Evolutionary conservation across 306 rosid species (phyloP).

Genomic region (Astragalus glycyphyllos): DNA sequence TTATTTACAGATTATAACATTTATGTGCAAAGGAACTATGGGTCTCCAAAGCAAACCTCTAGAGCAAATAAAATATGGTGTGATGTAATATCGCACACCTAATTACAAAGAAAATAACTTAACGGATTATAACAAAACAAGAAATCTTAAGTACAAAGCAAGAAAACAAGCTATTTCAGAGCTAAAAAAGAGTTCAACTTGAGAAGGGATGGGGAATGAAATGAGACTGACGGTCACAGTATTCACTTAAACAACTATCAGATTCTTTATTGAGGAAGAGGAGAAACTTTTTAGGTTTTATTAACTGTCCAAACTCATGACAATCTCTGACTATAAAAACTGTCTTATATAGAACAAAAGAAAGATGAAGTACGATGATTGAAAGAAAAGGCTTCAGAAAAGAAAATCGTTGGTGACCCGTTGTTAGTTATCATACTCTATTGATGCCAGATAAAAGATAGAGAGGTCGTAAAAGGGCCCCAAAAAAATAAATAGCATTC

Average conservation of each 20-base stretch:
- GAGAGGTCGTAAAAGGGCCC: background rate
- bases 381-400: background rate
- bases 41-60: slow-evolving; percentile 34
- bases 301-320: background rate
- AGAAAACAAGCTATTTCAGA: background rate
- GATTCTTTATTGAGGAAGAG: background rate
- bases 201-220: background rate
- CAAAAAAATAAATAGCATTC: background rate
- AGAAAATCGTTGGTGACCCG: background rate
- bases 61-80: slow-evolving; percentile 30
- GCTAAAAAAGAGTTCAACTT: background rate
- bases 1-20: slow-evolving; percentile 32
- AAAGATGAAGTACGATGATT: background rate
- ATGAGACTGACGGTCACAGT: background rate
- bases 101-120: slow-evolving; percentile 10
- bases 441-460: background rate
- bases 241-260: slow-evolving; percentile 3
- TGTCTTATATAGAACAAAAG: too few species aligned
- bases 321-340: background rate
- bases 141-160: background rate
- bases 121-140: background rate
- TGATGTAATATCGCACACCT: too few species aligned
- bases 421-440: slow-evolving; percentile 2
- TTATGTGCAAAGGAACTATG: slow-evolving; percentile 19
- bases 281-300: background rate